Percentiles rank a stretch among this genome's conserved stretches.
These are phyloP conservation scores for Chalciporus pseudorubinellus DNA, from an alignment of 768 basidiomycete genomes.

Conservation along the genomic window DNA sequence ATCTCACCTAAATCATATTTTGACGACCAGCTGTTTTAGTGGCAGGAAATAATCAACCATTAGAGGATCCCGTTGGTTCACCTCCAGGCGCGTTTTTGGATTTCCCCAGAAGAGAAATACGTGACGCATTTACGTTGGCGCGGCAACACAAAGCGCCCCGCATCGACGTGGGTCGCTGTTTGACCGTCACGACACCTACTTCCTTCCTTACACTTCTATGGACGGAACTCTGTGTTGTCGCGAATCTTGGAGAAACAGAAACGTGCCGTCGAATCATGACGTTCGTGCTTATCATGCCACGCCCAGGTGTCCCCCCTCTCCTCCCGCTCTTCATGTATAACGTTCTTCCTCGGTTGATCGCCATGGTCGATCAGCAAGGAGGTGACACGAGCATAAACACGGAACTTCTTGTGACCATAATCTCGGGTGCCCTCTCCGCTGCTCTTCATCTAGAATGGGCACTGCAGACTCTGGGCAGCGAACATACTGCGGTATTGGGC, in stretches of 20 bases:
- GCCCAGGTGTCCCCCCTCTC: conserved; percentile 54
- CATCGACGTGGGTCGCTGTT: conserved; percentile 65
- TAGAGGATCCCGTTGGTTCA: conserved; percentile 17
- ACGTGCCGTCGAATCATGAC: conserved; percentile 63
- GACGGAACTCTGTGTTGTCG: conserved; percentile 55
- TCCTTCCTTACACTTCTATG: conserved; percentile 68
- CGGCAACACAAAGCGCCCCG: conserved; percentile 60
- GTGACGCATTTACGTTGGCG: conserved; percentile 53
- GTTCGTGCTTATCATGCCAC: conserved; percentile 65
- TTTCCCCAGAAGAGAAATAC: conserved; percentile 57
- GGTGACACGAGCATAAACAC: conserved; percentile 53
- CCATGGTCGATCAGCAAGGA: conserved; percentile 48
- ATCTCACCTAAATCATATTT: background rate
- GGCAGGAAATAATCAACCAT: conserved; percentile 16
- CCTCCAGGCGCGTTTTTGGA: conserved; percentile 44
- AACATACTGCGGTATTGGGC: conserved; percentile 52
- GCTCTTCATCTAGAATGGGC: conserved; percentile 74
- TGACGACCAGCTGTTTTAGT: background rate
- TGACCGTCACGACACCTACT: conserved; percentile 55
- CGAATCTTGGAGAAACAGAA: conserved; percentile 59
- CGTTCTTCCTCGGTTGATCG: conserved; percentile 60
- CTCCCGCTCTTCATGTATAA: conserved; percentile 72
- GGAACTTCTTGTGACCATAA: conserved; percentile 63
- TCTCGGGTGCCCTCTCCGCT: conserved; percentile 64
- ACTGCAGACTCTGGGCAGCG: conserved; percentile 49